Percentiles rank a stretch among this genome's conserved stretches.
Evolutionary conservation across 1,139 yeast genomes (phyloP).

Genomic region (Candida sp.): DNA sequence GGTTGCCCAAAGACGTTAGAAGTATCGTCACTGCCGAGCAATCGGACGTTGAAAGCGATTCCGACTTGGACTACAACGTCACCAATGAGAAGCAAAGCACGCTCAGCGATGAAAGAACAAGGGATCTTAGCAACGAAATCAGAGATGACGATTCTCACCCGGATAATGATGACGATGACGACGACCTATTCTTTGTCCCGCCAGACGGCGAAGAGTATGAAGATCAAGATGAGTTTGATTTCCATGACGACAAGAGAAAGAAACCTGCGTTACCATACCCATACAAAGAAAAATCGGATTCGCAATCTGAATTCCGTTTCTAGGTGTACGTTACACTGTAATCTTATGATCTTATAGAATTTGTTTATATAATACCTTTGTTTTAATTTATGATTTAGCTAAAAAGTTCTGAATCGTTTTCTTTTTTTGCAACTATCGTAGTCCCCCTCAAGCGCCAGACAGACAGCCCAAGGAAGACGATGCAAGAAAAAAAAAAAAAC

Average conservation of each 20-base stretch:
- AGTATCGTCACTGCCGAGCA: slow-evolving; percentile 50
- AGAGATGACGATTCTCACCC: background rate
- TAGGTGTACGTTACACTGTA: slow-evolving; percentile 1
- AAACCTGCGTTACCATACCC: slow-evolving; percentile 11
- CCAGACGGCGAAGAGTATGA: slow-evolving; percentile 7
- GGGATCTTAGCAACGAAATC: background rate
- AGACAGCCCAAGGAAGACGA: background rate
- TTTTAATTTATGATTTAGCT: background rate
- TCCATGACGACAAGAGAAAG: background rate
- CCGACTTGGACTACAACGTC: background rate
- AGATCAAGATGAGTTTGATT: slow-evolving; percentile 13
- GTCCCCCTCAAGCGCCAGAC: background rate
- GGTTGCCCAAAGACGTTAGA: slow-evolving; percentile 44
- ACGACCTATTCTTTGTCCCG: slow-evolving; percentile 3
- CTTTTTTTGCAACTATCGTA: slow-evolving; percentile 2
- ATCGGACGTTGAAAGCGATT: slow-evolving; percentile 18
- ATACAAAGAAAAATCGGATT: slow-evolving; percentile 10
- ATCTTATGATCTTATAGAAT: background rate
- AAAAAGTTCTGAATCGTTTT: background rate
- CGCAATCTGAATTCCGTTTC: slow-evolving; percentile 15
- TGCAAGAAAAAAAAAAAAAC: slow-evolving; percentile 5
- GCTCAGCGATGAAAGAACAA: background rate
- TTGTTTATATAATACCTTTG: background rate
- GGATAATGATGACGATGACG: slow-evolving; percentile 7
- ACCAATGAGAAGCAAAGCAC: slow-evolving; percentile 1